Evolutionary conservation across 1,139 yeast species (phyloP).

Genomic region (Magnusiomyces tetraspermus): DNA sequence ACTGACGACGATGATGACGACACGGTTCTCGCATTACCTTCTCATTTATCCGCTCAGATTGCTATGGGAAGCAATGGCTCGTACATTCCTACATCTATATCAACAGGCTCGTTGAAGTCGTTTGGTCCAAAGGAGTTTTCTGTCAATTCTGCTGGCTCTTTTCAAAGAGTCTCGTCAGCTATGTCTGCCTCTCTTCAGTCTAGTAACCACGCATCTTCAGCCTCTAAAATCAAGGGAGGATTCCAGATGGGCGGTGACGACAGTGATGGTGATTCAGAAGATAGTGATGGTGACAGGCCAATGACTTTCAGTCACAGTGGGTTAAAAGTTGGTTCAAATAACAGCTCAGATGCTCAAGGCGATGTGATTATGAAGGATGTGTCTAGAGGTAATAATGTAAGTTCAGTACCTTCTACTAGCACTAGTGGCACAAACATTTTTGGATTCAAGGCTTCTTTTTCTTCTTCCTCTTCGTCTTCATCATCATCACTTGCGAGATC

Average conservation of each 20-base stretch:
- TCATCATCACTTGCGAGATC: neutral
- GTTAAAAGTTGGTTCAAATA: neutral
- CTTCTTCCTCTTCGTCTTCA: neutral
- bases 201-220: neutral
- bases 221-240: constrained; percentile 1
- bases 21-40: constrained; percentile 8
- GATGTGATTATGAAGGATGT: neutral
- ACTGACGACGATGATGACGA: constrained; percentile 2
- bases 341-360: neutral
- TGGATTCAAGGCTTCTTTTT: neutral
- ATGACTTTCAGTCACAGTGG: neutral
- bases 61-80: constrained; percentile 1
- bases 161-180: neutral
- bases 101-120: constrained; percentile 3
- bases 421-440: neutral
- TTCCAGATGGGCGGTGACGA: neutral
- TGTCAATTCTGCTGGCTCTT: neutral
- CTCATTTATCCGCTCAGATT: constrained; percentile 12
- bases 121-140: no score
- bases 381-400: neutral
- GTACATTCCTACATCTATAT: constrained; percentile 4
- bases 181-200: neutral
- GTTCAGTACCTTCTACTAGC: neutral
- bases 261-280: neutral
- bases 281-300: neutral